Evolutionary conservation across 169 alveolate genomes (phyloP).

Genomic region (Plasmodium inui): DNA sequence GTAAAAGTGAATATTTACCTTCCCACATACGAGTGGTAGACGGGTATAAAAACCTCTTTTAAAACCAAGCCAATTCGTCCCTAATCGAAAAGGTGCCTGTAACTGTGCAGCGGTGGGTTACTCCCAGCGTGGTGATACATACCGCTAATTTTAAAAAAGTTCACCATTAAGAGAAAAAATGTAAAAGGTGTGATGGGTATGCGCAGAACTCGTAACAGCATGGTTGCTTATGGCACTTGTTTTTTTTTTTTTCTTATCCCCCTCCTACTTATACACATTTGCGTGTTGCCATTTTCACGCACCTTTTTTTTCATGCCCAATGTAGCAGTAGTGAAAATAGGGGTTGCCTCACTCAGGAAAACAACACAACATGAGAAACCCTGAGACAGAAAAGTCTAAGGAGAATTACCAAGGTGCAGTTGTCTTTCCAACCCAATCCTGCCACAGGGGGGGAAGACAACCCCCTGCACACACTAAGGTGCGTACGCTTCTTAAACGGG

Average conservation of each 20-base stretch:
- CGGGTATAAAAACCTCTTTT: neutral
- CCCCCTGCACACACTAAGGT: slow-evolving; percentile 3
- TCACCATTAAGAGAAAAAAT: neutral
- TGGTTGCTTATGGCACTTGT: neutral
- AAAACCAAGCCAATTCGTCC: neutral
- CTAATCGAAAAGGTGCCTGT: neutral
- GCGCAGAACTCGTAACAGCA: neutral
- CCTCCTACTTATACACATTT: neutral
- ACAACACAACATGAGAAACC: neutral
- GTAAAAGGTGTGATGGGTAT: neutral
- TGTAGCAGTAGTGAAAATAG: neutral
- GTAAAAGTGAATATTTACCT: neutral
- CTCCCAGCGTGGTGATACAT: neutral
- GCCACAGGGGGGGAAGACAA: neutral
- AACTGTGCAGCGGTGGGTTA: neutral
- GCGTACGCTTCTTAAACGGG: neutral
- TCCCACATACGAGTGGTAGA: neutral
- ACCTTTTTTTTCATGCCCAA: neutral
- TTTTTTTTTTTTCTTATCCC: too few relatives aligned
- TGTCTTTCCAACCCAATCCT: neutral
- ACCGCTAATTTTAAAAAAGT: neutral
- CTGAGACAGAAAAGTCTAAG: neutral
- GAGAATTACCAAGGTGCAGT: neutral
- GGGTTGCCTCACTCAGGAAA: neutral
- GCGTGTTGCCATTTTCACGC: neutral